Base-by-base conservation (phyloP, 768 basidiomycete species). In the Gymnopilus dilepis region DNA sequence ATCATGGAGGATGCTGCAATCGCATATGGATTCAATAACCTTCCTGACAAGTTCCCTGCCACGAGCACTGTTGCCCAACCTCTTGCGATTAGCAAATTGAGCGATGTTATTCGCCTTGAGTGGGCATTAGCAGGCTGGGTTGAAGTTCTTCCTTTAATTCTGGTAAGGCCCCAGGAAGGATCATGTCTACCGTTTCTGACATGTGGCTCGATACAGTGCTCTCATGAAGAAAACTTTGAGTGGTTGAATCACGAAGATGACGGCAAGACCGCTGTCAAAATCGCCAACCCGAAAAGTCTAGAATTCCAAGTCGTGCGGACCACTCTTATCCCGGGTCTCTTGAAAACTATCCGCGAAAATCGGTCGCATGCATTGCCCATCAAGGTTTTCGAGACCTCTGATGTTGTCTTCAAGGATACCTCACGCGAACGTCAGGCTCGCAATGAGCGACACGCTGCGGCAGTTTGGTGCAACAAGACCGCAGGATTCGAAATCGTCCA, bases 251-350 rank as follows among this genome's bases (percentile, higher is more conserved):
- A 89, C 61, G 70, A 79, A 30, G 97, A 99, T 74, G 90, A 93
- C 65, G 88, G 88, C 40, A 84, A 84, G 34, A 84, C 85, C 21
- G 97, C 91, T 1, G 88, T 99, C 63, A 91, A 91, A 68, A 94
- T 99, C 62, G 95, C 92, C 60, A 99, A 99, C 77, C 97, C 97
- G 0, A 98, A 97, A 78, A 94, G 97, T 22, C 84, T 94, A 65
- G 97, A 99, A 74, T 99, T 97, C 78, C 97, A 99, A 77, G 91
- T 99, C 60, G 95, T 99, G 43, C 92, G 97, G 64, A 98, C 97
- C 1, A 94, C 96, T 26, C 88, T 99, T 56, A 80, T 99, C 6
- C 96, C 97, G 13, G 97, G 97, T 53, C 86, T 99, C 45, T 87
- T 99, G 68, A 99, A 99, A 79, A 97, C 96, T 17, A 82, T 97